Base-by-base conservation (phyloP, 441 rosid species). In the Dalechampia spathulata region DNA sequence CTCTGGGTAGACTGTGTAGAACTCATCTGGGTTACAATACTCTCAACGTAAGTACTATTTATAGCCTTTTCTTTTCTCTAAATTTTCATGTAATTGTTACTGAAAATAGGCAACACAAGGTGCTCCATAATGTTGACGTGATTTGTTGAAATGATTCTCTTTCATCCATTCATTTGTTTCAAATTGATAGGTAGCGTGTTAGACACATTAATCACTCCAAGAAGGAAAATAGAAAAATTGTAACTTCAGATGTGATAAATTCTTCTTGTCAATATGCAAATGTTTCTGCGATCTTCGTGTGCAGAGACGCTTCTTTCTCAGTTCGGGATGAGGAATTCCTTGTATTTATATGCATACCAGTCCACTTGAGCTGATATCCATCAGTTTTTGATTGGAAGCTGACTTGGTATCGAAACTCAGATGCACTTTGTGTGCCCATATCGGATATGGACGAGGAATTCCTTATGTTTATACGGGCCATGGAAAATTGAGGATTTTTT, bases 1-100 rank as follows among this genome's bases (percentile, higher is more conserved):
- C 92, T 91, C 10, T 89, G 97, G 97, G 95, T 89, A 66, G 97
- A 89, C 66, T 84, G 88, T 12, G 78, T 90, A 2, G 97, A 90
- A 72, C 95, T 90, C 52, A 69, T 90, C 53, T 90, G 97, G 97
- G 98, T 91, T 69, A 87, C 96, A 28, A 91, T 91, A 66, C 87
- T 87, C 23, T 87, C 98, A 8, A 91, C 95, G 98, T 91, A 71
- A 82, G 93, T 68, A 39, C 60, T 49, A 13, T 22, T 38, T 30
- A 8, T 15, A 7, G 5, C 5, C 52, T 55, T 23, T 23, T 52
- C 34, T 30, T 30, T 23, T 23, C 58, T 30, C 52, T 13, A 30
- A 45, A 49, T 49, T 34, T 36, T 52, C 42, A 14, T 36, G 23
- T 60, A 22, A 1, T 43, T 14, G 14, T 37, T 19, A 25, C 38